A percentile compares a stretch with the other conserved stretches of the same genome.
phyloP scores from a whole-genome alignment of 495 filamentous ascomycete species.

The Hypoxylon rickii region DNA sequence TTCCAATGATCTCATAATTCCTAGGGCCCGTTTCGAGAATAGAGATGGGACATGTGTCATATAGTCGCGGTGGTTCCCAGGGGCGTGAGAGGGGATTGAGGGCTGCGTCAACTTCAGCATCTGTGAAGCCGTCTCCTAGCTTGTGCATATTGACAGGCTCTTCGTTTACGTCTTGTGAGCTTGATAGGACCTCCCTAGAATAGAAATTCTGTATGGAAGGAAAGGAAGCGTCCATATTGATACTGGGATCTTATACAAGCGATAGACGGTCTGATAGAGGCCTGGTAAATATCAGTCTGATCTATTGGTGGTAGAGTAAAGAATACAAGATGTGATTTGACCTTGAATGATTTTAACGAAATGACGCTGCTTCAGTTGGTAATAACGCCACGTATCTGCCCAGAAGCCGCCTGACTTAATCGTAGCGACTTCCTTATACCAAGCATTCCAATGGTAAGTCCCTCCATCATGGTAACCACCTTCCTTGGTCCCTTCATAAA shows the following conservation, averaged over 20 bases:
- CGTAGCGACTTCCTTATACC: too few species aligned
- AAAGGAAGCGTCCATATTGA: slow-evolving; percentile 43
- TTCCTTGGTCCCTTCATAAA: too few species aligned
- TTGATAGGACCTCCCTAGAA: slow-evolving; percentile 32
- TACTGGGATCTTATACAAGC: neutral
- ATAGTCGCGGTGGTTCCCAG: slow-evolving; percentile 62
- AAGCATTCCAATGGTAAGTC: too few species aligned
- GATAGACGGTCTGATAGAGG: neutral
- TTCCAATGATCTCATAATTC: slow-evolving; percentile 59
- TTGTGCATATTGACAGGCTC: neutral
- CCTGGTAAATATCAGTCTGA: neutral
- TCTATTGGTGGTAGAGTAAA: too few species aligned
- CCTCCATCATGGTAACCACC: too few species aligned
- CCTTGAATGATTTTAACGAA: too few species aligned
- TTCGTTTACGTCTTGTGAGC: slow-evolving; percentile 18
- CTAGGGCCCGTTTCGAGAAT: slow-evolving; percentile 56
- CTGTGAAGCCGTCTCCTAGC: slow-evolving; percentile 56
- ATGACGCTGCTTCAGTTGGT: too few species aligned
- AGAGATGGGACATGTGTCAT: slow-evolving; percentile 55
- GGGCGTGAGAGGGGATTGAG: slow-evolving; percentile 45
- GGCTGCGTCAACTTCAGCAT: slow-evolving; percentile 48
- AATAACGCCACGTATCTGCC: too few species aligned
- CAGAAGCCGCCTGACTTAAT: too few species aligned
- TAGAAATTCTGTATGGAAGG: slow-evolving; percentile 62
- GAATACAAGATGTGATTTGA: too few species aligned